Evolutionary conservation across 164 flowering plant genomes (phyloP).

Genomic region (Aristolochia contorta): DNA sequence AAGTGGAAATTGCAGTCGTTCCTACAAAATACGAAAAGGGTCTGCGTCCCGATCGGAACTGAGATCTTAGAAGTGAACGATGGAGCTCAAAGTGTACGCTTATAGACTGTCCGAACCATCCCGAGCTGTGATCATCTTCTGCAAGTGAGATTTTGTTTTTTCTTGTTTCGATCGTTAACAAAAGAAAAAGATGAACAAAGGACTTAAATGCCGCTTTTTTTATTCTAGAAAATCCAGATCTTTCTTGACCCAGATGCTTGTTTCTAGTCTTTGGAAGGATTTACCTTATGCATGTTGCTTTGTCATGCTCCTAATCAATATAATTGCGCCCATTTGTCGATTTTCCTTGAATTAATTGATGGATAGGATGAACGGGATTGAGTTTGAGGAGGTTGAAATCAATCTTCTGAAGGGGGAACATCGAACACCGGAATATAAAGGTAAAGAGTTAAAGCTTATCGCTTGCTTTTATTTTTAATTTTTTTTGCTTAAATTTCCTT

Average conservation of each 20-base stretch:
- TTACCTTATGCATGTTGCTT: not conserved
- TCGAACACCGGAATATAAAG: constrained; percentile 45
- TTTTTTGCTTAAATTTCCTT: not conserved
- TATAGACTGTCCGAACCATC: constrained; percentile 86
- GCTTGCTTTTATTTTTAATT: no score
- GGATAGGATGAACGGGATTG: constrained; percentile 54
- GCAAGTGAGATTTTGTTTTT: constrained; percentile 34
- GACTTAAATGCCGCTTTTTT: no score
- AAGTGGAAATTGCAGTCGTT: no score
- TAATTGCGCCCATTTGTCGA: not conserved
- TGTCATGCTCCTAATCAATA: not conserved
- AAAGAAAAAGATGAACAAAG: not conserved
- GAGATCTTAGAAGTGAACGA: not conserved
- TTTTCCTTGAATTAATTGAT: not conserved
- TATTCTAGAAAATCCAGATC: no score
- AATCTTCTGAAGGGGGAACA: constrained; percentile 49
- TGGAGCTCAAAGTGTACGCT: constrained; percentile 48
- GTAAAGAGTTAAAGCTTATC: constrained; percentile 16
- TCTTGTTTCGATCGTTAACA: not conserved
- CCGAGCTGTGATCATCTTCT: constrained; percentile 73
- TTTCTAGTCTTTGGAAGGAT: not conserved
- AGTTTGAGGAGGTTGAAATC: constrained; percentile 63
- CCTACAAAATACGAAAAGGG: no score
- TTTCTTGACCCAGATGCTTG: no score
- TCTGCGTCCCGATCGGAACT: no score